Conservation (phyloP, 768 basidiomycete genomes). For the Mycena pura region DNA sequence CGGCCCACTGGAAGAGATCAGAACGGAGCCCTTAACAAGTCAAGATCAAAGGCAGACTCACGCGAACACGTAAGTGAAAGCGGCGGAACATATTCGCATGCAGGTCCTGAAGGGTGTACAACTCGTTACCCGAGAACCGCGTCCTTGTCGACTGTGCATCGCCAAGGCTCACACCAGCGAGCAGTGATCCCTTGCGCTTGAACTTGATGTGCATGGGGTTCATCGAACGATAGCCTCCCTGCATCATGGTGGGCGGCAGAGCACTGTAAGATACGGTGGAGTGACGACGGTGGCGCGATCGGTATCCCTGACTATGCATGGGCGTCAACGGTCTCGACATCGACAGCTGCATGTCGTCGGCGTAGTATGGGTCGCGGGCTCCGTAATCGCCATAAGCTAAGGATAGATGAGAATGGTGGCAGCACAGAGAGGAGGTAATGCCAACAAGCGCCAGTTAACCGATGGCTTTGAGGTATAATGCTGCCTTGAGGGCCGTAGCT, state of each 20-base stretch:
- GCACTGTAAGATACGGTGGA: conserved; percentile 56
- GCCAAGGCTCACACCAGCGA: conserved; percentile 67
- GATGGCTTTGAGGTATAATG: conserved; percentile 46
- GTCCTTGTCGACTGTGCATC: conserved; percentile 70
- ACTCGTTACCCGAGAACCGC: conserved; percentile 64
- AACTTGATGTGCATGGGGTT: conserved; percentile 68
- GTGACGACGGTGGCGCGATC: conserved; percentile 53
- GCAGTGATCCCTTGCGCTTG: conserved; percentile 73
- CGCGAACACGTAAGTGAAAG: conserved; percentile 68
- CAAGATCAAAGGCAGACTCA: conserved; percentile 39
- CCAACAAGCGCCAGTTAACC: conserved; percentile 51
- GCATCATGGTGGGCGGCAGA: conserved; percentile 43
- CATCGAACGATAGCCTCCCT: conserved; percentile 52
- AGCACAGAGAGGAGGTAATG: not conserved
- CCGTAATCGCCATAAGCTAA: conserved; percentile 60
- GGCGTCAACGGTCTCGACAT: conserved; percentile 41
- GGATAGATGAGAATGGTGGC: not conserved
- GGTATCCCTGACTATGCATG: conserved; percentile 38
- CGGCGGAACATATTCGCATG: conserved; percentile 66
- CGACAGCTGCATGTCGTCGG: conserved; percentile 49
- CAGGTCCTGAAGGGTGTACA: conserved; percentile 68
- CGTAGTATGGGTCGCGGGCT: conserved; percentile 58
- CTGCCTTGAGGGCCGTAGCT: conserved; percentile 50
- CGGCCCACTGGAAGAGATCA: conserved; percentile 61
- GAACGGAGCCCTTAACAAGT: not conserved